Evolutionary conservation across 352 stramenopile species (phyloP).

Genomic region (Achlya hypogyna): DNA sequence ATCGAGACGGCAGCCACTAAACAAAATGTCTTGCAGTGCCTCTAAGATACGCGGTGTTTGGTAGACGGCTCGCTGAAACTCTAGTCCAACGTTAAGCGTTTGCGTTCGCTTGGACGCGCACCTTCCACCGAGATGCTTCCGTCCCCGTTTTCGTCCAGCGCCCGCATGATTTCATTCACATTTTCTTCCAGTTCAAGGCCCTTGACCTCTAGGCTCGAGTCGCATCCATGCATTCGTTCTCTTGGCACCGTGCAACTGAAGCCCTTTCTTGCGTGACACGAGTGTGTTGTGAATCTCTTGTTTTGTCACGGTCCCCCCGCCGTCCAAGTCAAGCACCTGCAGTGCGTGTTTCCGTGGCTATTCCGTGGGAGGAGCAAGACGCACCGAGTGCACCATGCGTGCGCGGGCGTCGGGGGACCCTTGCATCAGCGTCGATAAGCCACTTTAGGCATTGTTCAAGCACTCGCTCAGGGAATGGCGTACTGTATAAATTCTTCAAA

Average conservation of each 20-base stretch:
- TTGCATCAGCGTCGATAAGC: conserved; percentile 13
- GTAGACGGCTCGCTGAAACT: conserved; percentile 1
- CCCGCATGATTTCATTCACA: conserved; percentile 12
- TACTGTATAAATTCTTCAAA: conserved; percentile 18
- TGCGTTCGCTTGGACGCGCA: too few relatives aligned
- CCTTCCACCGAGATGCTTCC: conserved; percentile 10
- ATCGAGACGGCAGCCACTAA: conserved; percentile 17
- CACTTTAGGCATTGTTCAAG: not conserved
- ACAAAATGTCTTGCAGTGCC: conserved; percentile 11
- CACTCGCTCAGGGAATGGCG: not conserved
- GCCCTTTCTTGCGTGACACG: not conserved
- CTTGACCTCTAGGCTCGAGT: not conserved
- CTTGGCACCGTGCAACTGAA: conserved; percentile 2
- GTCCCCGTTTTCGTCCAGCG: conserved; percentile 9
- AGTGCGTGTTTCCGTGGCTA: too few relatives aligned
- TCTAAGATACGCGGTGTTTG: conserved; percentile 1
- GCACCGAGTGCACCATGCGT: conserved; percentile 9
- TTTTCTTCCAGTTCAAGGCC: conserved; percentile 4
- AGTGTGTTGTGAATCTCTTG: conserved; percentile 9
- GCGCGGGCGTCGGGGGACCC: not conserved
- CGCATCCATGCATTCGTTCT: not conserved
- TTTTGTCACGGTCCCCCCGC: conserved; percentile 10
- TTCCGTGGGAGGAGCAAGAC: too few relatives aligned
- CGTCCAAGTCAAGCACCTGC: conserved; percentile 16
- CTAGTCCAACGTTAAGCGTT: too few relatives aligned